Conservation (phyloP, 192 early-diverging fungal genomes). For the Podila minutissima region DNA sequence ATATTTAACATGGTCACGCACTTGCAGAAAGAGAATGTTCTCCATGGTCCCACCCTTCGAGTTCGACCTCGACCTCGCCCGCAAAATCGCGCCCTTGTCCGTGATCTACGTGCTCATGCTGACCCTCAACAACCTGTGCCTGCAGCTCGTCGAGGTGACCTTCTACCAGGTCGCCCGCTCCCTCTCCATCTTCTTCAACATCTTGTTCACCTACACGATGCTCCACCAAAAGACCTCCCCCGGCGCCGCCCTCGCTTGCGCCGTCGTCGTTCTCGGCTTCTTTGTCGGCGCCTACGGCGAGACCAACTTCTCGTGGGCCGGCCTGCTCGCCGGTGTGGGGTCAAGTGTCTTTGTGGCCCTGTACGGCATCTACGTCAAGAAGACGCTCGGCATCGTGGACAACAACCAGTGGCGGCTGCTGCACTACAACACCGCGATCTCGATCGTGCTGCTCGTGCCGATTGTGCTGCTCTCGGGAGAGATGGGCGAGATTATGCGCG, state of each 20-base stretch:
- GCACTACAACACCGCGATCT: constrained; percentile 73
- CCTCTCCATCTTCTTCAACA: constrained; percentile 74
- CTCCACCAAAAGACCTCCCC: constrained; percentile 63
- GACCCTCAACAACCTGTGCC: constrained; percentile 72
- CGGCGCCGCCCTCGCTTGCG: constrained; percentile 63
- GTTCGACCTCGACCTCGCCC: constrained; percentile 62
- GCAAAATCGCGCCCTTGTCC: constrained; percentile 64
- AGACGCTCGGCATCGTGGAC: constrained; percentile 66
- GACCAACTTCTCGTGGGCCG: constrained; percentile 71
- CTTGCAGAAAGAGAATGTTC: constrained; percentile 53
- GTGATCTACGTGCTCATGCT: constrained; percentile 74
- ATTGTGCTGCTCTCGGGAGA: constrained; percentile 70
- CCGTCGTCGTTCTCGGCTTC: constrained; percentile 69
- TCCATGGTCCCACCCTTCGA: constrained; percentile 73
- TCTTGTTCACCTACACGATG: constrained; percentile 71
- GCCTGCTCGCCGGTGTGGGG: constrained; percentile 70
- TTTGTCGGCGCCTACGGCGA: constrained; percentile 73
- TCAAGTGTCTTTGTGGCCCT: constrained; percentile 73
- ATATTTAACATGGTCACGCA: neutral
- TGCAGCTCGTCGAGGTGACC: constrained; percentile 73
- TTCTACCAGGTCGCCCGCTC: constrained; percentile 78
- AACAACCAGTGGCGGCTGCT: constrained; percentile 76
- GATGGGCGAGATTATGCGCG: constrained; percentile 54
- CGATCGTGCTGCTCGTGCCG: constrained; percentile 65
- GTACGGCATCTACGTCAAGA: constrained; percentile 78